Evolutionary conservation across 2,329 filamentous ascomycete species (phyloP).

Genomic region (Ophiostoma sp.): DNA sequence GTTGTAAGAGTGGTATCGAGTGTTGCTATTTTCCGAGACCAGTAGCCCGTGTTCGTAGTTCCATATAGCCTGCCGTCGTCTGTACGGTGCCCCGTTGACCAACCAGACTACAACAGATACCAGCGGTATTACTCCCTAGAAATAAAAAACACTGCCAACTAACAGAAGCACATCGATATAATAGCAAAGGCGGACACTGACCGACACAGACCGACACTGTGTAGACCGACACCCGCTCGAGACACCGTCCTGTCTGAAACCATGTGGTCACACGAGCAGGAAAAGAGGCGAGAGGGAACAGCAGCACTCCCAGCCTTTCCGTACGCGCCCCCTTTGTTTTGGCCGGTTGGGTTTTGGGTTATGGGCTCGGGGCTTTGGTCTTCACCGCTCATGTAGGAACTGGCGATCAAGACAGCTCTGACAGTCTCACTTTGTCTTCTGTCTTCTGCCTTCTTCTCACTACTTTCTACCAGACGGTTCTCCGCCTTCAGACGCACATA

Average conservation of each 20-base stretch:
- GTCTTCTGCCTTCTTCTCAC: background rate
- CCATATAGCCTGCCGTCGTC: too few species aligned
- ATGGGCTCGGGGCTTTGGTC: background rate
- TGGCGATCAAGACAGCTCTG: background rate
- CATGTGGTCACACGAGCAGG: background rate
- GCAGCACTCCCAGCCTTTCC: background rate
- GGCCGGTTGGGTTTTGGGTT: background rate
- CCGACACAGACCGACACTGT: background rate
- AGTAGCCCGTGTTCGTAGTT: too few species aligned
- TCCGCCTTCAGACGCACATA: background rate
- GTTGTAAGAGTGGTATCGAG: too few species aligned
- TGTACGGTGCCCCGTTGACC: too few species aligned
- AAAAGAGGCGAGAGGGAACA: background rate
- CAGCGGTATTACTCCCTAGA: too few species aligned
- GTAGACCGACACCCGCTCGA: background rate
- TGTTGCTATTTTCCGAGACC: too few species aligned
- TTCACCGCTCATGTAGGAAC: background rate
- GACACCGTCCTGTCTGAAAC: background rate
- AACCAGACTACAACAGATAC: too few species aligned
- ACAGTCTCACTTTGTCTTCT: background rate
- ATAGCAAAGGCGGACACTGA: too few species aligned
- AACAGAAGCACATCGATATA: too few species aligned
- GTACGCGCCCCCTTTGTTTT: background rate
- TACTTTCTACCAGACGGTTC: background rate
- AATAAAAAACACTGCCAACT: too few species aligned